phyloP scores from a whole-genome alignment of 2,329 filamentous ascomycete species.

The Ophiostoma perfectum region DNA sequence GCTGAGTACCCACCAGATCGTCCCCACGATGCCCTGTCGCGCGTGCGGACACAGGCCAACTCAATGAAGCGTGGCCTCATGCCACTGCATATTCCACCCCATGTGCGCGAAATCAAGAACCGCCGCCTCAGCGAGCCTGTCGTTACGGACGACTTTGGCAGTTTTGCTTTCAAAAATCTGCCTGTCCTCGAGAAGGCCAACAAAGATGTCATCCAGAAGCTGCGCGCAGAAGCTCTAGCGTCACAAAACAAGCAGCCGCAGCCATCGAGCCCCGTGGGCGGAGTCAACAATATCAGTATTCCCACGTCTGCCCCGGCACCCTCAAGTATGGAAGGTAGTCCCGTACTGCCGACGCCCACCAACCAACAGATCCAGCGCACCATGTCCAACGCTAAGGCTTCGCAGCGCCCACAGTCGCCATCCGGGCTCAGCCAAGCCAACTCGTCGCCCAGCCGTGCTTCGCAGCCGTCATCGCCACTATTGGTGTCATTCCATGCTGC shows the following conservation, averaged over 20 bases:
- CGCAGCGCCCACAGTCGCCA: conserved; percentile 77
- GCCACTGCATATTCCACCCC: conserved; percentile 92
- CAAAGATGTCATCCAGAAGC: conserved; percentile 96
- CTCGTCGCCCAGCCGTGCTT: conserved; percentile 81
- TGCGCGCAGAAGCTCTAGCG: conserved; percentile 83
- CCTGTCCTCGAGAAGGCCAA: conserved; percentile 96
- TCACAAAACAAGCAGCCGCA: conserved; percentile 49
- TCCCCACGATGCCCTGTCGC: conserved; percentile 88
- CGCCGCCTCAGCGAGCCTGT: conserved; percentile 87
- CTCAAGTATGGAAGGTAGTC: conserved; percentile 76
- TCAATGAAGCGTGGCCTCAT: conserved; percentile 87
- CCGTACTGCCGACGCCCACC: conserved; percentile 57
- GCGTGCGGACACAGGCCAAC: conserved; percentile 80
- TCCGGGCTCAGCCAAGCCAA: conserved; percentile 73
- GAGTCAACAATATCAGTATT: not conserved
- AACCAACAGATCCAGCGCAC: conserved; percentile 67
- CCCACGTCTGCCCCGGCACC: conserved; percentile 48
- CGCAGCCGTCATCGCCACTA: conserved; percentile 76
- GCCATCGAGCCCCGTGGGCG: conserved; percentile 41
- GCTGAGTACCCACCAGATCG: conserved; percentile 69
- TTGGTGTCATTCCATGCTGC: conserved; percentile 93
- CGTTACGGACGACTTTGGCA: conserved; percentile 86
- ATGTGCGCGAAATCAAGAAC: conserved; percentile 85
- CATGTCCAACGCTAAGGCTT: conserved; percentile 73
- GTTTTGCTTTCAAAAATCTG: conserved; percentile 94